Base-by-base conservation (phyloP, 768 basidiomycete genomes). In the Trametes elegans region DNA sequence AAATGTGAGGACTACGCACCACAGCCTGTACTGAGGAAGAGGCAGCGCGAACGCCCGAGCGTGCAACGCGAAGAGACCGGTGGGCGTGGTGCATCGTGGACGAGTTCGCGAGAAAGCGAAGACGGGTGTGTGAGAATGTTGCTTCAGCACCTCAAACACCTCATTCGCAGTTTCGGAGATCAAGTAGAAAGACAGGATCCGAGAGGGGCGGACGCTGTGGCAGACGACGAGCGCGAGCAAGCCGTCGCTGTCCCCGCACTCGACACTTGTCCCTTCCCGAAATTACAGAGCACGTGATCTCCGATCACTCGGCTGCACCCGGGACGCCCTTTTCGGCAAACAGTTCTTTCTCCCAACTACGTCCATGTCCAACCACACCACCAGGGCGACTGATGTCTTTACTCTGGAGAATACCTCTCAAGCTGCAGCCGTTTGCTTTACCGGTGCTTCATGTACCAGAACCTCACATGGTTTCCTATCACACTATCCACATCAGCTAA, bases 11-110 rank as follows among this genome's bases (percentile, higher is more conserved):
- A n/a, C n/a, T n/a, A 58, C 62, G 10, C 52, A 64, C 62, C 40
- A 59, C 51, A 18, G 54, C 38, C 49, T 64, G 61, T 16, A 56
- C 54, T 7, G 66, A 59, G 9, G 63, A 59, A 8, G 66, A 62
- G 10, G 60, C 43, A 7, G 54, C 26, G 14, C 66, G 64, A 7
- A 60, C 18, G 2, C 59, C 59, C 7, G 55, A 34, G 2, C 62
- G 58, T 6, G 55, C 49, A 28, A 62, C 19, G 3, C 59, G 54
- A 28, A 67, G 28, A 27, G 62, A 59, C 13, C 62, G 62, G 29
- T 57, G 60, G 11, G 62, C 62, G 41, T 60, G 55, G 28, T 63
- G 62, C 64, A 64, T 64, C 13, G 29, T 14, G 29, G 49, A 24
- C 13, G 10, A 24, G 26, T 38, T 18, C 14, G 21, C 18, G 7